These are phyloP conservation scores for Candolleomyces eurysporus DNA, from an alignment of 768 basidiomycete species.

Conservation along the genomic window DNA sequence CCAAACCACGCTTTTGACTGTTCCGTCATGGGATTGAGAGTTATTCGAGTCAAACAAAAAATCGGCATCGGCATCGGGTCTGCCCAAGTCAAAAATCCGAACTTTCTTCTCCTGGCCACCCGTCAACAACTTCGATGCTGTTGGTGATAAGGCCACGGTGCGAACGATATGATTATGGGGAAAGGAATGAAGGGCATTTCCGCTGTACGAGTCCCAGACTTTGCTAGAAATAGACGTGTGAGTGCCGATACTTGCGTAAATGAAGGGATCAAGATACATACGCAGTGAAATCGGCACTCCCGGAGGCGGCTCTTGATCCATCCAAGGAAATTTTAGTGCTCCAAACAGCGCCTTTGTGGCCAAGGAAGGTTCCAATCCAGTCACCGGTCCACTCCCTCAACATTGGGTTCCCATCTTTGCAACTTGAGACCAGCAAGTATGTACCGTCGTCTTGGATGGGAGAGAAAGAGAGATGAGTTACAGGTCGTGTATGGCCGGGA, in stretches of 20 bases:
- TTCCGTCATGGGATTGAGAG: slow-evolving; percentile 77
- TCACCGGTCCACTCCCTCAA: slow-evolving; percentile 96
- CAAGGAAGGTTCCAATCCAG: slow-evolving; percentile 94
- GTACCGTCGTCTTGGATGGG: slow-evolving; percentile 79
- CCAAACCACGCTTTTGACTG: slow-evolving; percentile 92
- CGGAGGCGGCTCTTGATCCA: slow-evolving; percentile 83
- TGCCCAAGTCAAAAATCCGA: slow-evolving; percentile 85
- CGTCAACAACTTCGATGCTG: slow-evolving; percentile 68
- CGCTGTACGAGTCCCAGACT: slow-evolving; percentile 94
- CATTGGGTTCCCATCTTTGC: slow-evolving; percentile 99
- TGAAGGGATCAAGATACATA: slow-evolving; percentile 39
- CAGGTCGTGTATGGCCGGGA: slow-evolving; percentile 82
- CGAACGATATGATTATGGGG: slow-evolving; percentile 98
- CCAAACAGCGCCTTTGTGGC: slow-evolving; percentile 97
- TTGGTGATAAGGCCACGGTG: slow-evolving; percentile 83
- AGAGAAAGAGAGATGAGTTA: slow-evolving; percentile 94
- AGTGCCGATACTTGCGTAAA: not conserved
- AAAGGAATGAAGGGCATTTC: slow-evolving; percentile 89
- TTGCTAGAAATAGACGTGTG: slow-evolving; percentile 51
- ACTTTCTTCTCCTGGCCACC: slow-evolving; percentile 99
- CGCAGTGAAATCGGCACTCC: slow-evolving; percentile 98
- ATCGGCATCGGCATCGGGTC: slow-evolving; percentile 86
- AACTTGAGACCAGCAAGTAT: slow-evolving; percentile 91
- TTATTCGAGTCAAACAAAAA: slow-evolving; percentile 64
- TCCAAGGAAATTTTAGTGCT: slow-evolving; percentile 88